Evolutionary conservation across 2,329 filamentous ascomycete genomes (phyloP), one percentile per base, ranked within the genome.

Genomic region (Raffaelea albimanens): DNA sequence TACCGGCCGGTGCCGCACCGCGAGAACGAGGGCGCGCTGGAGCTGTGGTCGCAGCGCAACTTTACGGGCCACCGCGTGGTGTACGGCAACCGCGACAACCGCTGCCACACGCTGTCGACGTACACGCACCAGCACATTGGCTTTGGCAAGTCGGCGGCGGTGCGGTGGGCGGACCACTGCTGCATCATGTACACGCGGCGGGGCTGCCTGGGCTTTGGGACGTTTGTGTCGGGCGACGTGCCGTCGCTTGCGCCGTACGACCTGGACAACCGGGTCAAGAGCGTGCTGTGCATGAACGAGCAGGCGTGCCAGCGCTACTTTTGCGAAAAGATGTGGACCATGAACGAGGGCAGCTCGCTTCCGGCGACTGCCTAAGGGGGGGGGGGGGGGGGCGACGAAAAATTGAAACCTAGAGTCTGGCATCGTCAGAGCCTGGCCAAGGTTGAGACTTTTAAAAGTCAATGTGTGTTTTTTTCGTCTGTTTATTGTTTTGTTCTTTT

Each of bases 211-310:
- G 50, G 50, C 20, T 21, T 45, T 31, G 14, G 16, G 10, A 43
- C 46, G 13, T 20, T 47, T 29, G 5, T 50, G 0, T 25, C 25
- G 4, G 31, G 31, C 2, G 3, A 20, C 2, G 5, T 50, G 7
- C 18, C 40, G 1, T 38, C 43, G 1, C 31, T 52, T n/a, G 23
- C 10, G 14, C 21, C 50, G 2, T 52, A 52, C 48, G 45, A 23
- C 46, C 44, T 52, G 21, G 46, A 50, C 29, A 10, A 43, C 38
- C 34, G 33, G 19, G 16, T 39, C 34, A 46, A 43, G 48, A 46
- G 43, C n/a, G 48, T 46, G 16, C 19, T n/a, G 5, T 52, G 50
- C 44, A 40, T 40, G 43, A 29, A 38, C 31, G 2, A 10, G 31
- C 40, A 43, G 3, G 13, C n/a, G 1, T 47, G 44, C 39, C 9